Evolutionary conservation across 306 rosid species (phyloP), one percentile per base, ranked within the genome.

Genomic region (Luffa acutangula): DNA sequence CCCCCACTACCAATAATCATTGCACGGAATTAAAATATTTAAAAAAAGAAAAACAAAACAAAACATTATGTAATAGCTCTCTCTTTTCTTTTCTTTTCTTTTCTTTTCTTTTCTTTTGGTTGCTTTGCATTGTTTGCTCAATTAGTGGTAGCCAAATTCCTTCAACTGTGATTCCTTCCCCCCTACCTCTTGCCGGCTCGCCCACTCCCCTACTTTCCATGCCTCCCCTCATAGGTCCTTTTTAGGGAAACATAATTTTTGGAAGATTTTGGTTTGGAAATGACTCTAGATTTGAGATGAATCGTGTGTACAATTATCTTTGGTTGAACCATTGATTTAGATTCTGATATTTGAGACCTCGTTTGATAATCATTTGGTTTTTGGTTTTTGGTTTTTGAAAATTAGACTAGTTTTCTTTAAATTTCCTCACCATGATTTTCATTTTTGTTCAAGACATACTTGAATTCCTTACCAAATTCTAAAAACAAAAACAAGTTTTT

Each of bases 1-100:
- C 89, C 83, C 83, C 87, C 82, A 79, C 76, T 82, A 76, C 88
- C 82, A 58, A 52, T 72, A 82, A 93, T 91, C 89, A 93, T 91
- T 91, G 91, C 97, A 87, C 85, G 87, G 94, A 86, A 72, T 72
- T 48, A 72, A 46, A 72, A 25, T 72, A 72, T 12, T 43, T 46
- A 3, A 39, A 39, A 39, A 39, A 39, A 39, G 5, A 39, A 39
- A 39, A 0, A 85, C 85, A 81, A 88, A 85, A 84, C 82, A 79
- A 86, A 83, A 88, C 78, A 66, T 77, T 79, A 37, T 39, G 81
- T 31, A 21, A 7, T 25, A 86, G 93, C 93, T 21, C 79, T 90
- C 82, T 9, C 37, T 12, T 34, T 8, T 9, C 34, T 65, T n/a
- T 17, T 41, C 3, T 9, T 34, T 8, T 9, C 34, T 65, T n/a